A percentile compares a stretch with the other conserved stretches of the same genome.
These are phyloP conservation scores for Malus hybrid DNA, from an alignment of 331 rosid genomes.

Conservation along the genomic window DNA sequence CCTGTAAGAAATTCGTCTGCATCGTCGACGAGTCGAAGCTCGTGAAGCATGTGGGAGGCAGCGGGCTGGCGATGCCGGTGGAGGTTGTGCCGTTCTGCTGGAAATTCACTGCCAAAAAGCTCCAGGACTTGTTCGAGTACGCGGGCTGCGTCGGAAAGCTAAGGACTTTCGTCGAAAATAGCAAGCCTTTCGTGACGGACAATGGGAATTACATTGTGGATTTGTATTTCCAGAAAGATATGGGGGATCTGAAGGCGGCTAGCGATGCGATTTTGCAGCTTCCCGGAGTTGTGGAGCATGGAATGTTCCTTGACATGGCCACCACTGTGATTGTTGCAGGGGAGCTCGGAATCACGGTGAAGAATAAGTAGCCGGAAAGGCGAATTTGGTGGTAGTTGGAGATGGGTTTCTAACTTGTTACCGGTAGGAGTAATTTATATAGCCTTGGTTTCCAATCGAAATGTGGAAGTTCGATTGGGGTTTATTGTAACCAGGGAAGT, in stretches of 20 bases:
- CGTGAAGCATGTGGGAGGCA: conserved; percentile 63
- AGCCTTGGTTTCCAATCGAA: conserved; percentile 9
- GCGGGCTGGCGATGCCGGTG: conserved; percentile 87
- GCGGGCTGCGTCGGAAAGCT: conserved; percentile 70
- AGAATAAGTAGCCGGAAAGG: conserved; percentile 36
- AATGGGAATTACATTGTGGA: conserved; percentile 72
- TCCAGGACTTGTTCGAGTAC: conserved; percentile 39
- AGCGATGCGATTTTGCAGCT: conserved; percentile 73
- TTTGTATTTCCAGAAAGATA: conserved; percentile 54
- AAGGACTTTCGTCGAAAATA: conserved; percentile 32
- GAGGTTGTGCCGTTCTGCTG: conserved; percentile 76
- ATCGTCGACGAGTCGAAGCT: conserved; percentile 80
- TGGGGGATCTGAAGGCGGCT: conserved; percentile 80
- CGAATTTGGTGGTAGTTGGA: conserved; percentile 10
- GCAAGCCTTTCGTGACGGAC: conserved; percentile 61
- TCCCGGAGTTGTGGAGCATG: conserved; percentile 91
- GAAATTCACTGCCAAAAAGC: conserved; percentile 57
- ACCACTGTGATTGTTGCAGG: conserved; percentile 77
- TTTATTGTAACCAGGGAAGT: conserved; percentile 9
- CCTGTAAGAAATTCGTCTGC: conserved; percentile 58
- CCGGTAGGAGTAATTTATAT: conserved; percentile 11
- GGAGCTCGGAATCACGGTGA: conserved; percentile 63
- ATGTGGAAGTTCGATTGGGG: conserved; percentile 1
- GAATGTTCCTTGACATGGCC: conserved; percentile 87
- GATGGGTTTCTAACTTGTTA: conserved; percentile 24